Evolutionary conservation across 2,329 filamentous ascomycete genomes (phyloP), one percentile per base, ranked within the genome.

Genomic region (Fusarium anguioides): DNA sequence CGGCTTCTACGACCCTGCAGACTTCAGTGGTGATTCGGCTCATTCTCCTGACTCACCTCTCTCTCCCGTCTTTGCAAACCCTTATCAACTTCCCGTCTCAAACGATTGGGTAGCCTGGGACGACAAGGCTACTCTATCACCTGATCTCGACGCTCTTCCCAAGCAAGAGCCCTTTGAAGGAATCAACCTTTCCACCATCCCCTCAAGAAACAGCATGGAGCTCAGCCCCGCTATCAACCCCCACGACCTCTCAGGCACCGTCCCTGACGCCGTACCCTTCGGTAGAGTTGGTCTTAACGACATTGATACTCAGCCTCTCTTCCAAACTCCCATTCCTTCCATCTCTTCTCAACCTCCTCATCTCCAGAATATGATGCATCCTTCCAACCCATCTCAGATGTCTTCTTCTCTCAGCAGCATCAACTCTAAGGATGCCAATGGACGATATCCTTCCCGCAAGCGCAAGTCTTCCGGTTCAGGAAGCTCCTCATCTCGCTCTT

Each of bases 401-500:
- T 49, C 70, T 8, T 53, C 60, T 6, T 53, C 60, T 8, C 44
- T 60, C 9, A 40, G 51, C 52, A 62, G 41, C 36, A 53, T 60
- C 31, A 52, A 48, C 46, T 53, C 60, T 45, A 72, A 72, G 49
- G 71, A 73, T 36, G 55, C 69, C 24, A 47, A 58, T 24, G 54
- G 57, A 8, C 62, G 71, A 59, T 73, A 73, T 48, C 71, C 71
- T 60, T 73, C 71, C 20, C 72, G 75, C 36, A 76, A 76, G 65
- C 75, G 75, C 72, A 76, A 76, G 61, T 76, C 75, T 24, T 75
- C 73, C 0, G 71, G 74, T 48, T 75, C 72, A 8, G 72, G 72
- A 45, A 69, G 74, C 29, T 50, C 66, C 10, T 73, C 73, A 7
- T 76, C 75, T 15, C 74, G 66, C 39, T 75, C 74, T 2, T 74